Evolutionary conservation across 257 asterid species (phyloP).

Genomic region (Capsicum rhomboideum): DNA sequence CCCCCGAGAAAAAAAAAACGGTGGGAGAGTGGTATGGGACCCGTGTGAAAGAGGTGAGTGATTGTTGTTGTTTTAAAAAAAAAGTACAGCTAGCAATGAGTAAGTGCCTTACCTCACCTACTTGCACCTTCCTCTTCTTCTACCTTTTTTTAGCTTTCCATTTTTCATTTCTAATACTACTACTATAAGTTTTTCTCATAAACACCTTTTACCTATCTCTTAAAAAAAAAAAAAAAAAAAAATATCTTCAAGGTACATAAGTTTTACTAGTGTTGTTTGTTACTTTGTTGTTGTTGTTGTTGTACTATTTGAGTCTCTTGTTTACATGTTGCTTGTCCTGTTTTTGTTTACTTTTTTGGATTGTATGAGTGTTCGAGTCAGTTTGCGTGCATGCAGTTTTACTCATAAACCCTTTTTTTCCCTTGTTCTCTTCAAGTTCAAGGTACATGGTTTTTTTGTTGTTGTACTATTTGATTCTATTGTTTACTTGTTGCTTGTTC

Average conservation of each 20-base stretch:
- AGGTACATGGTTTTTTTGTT: no score
- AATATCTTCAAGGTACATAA: neutral
- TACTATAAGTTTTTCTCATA: neutral
- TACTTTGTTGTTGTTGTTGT: neutral
- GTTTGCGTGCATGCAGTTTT: neutral
- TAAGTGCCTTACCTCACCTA: neutral
- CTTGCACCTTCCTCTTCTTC: neutral
- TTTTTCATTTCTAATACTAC: neutral
- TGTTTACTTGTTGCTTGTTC: no score
- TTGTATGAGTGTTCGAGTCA: neutral
- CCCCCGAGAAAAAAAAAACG: no score
- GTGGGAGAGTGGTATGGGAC: neutral
- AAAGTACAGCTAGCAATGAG: neutral
- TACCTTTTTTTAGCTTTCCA: neutral
- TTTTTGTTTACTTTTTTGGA: neutral
- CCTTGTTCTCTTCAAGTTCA: no score
- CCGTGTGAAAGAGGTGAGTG: neutral
- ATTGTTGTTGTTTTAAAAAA: neutral
- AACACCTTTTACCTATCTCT: neutral
- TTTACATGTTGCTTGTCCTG: neutral
- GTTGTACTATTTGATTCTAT: no score
- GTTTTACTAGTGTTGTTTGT: no score
- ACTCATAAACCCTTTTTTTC: no score
- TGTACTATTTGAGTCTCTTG: neutral
- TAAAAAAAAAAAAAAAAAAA: no score